Conservation (phyloP, 805 yeast genomes). For the Alloascoidea hylecoeti region DNA sequence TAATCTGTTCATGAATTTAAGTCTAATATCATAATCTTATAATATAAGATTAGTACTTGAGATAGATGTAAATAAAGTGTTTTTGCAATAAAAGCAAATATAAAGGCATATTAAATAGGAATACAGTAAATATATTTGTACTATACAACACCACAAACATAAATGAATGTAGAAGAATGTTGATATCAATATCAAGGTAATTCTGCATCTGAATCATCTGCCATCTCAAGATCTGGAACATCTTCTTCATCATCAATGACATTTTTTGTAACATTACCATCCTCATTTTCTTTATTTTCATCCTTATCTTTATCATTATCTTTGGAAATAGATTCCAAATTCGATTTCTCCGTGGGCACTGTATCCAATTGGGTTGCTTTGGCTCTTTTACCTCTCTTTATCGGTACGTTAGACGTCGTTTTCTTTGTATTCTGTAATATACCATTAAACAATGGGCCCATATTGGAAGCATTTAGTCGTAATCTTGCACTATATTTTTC, state of each 20-base stretch:
- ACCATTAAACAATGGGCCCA: not conserved
- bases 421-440: not conserved
- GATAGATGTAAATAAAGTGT: too few species aligned
- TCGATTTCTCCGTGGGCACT: not conserved
- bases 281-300: not conserved
- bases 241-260: not conserved
- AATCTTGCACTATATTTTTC: not conserved
- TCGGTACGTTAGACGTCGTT: not conserved
- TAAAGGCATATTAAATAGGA: too few species aligned
- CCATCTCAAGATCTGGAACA: constrained; percentile 1
- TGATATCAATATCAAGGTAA: too few species aligned
- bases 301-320: not conserved
- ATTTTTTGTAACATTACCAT: not conserved
- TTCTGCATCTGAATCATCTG: not conserved
- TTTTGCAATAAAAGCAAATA: too few species aligned
- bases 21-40: too few species aligned
- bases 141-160: too few species aligned
- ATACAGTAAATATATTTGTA: too few species aligned
- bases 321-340: constrained; percentile 9
- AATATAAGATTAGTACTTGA: too few species aligned
- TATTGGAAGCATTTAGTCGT: not conserved
- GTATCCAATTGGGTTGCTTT: not conserved
- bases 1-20: too few species aligned
- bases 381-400: not conserved
- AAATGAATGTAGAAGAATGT: too few species aligned